phyloP scores from a whole-genome alignment of 164 flowering plant genomes.

The Platanus orientalis region DNA sequence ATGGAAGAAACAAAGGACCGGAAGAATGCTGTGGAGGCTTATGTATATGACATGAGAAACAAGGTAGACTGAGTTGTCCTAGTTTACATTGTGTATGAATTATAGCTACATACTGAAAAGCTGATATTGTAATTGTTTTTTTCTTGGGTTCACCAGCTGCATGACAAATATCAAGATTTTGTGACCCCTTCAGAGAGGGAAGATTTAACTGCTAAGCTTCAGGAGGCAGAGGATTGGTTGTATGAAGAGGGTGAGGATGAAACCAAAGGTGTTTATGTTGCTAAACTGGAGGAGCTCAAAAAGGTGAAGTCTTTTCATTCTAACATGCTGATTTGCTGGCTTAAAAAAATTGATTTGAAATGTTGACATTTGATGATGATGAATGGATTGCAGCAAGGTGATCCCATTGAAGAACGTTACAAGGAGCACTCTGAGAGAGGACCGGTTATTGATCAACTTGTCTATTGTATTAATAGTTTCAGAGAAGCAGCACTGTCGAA shows the following conservation, averaged over 20 bases:
- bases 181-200: constrained; percentile 65
- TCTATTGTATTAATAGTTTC: constrained; percentile 72
- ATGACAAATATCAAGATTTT: constrained; percentile 79
- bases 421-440: constrained; percentile 76
- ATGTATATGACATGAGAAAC: constrained; percentile 96
- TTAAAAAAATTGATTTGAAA: background rate
- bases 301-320: constrained; percentile 40
- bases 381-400: constrained; percentile 66
- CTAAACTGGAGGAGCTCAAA: constrained; percentile 97
- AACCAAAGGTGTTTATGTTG: constrained; percentile 92
- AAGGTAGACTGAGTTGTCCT: constrained; percentile 38
- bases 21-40: constrained; percentile 96
- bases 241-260: constrained; percentile 99
- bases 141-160: constrained; percentile 42
- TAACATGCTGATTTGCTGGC: background rate
- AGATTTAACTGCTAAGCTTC: constrained; percentile 56
- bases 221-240: constrained; percentile 90
- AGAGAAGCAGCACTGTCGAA: constrained; percentile 84
- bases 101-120: background rate
- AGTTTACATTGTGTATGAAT: background rate
- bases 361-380: background rate
- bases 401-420: constrained; percentile 83
- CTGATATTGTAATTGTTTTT: background rate
- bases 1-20: constrained; percentile 96
- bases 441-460: constrained; percentile 61